Conservation (phyloP, 495 filamentous ascomycete genomes). For the Lophiostoma macrostomum region DNA sequence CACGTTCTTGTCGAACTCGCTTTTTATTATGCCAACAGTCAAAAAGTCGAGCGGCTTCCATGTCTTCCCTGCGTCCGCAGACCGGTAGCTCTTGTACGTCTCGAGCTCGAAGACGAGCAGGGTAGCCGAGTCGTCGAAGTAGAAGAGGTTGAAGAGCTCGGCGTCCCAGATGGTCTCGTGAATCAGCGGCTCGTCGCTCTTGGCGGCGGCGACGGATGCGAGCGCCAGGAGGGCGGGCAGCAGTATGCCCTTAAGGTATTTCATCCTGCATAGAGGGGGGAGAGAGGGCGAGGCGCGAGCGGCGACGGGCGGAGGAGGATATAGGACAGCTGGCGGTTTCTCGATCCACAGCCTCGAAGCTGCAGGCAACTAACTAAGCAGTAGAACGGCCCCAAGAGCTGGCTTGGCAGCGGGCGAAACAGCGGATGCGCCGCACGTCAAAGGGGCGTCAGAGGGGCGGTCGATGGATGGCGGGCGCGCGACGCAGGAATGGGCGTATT, state of each 20-base stretch:
- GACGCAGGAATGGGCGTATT: too few relatives aligned
- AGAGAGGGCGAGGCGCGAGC: background rate
- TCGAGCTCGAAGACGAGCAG: constrained; percentile 60
- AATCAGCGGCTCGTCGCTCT: constrained; percentile 54
- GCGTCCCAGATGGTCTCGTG: constrained; percentile 57
- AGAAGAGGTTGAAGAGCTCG: constrained; percentile 64
- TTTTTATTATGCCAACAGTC: constrained; percentile 59
- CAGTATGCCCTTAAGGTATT: constrained; percentile 34
- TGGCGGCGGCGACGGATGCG: constrained; percentile 37
- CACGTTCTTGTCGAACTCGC: constrained; percentile 71
- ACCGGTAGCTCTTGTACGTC: constrained; percentile 61
- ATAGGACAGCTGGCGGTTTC: constrained; percentile 25
- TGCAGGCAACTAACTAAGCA: too few relatives aligned
- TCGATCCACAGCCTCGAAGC: constrained; percentile 24
- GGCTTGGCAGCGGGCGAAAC: constrained; percentile 20
- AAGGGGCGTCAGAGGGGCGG: too few relatives aligned
- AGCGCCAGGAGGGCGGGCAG: constrained; percentile 35
- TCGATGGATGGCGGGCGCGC: too few relatives aligned
- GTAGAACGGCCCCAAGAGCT: constrained; percentile 15
- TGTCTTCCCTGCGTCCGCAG: constrained; percentile 69
- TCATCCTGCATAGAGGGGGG: constrained; percentile 33
- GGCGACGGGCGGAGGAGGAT: constrained; percentile 1
- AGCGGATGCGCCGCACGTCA: constrained; percentile 13
- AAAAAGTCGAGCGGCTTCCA: constrained; percentile 68
- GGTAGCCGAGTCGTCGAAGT: constrained; percentile 83